These are phyloP conservation scores for Fusarium coicis DNA, from an alignment of 2,329 filamentous ascomycete genomes.

Conservation along the genomic window DNA sequence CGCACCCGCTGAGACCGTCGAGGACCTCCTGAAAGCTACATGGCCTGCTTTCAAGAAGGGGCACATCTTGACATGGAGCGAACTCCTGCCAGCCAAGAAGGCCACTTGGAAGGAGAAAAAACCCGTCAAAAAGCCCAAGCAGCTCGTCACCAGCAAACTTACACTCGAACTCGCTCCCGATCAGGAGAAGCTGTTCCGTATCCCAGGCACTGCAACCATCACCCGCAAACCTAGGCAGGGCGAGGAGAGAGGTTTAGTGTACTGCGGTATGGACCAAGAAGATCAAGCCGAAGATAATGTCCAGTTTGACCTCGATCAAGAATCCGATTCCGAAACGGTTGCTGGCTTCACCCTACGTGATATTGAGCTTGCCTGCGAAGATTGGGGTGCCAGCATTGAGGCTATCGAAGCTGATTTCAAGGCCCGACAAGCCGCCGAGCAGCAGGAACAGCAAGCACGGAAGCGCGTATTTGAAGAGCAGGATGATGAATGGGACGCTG, in stretches of 20 bases:
- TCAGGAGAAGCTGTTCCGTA: constrained; percentile 85
- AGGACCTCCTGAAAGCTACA: constrained; percentile 80
- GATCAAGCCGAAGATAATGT: constrained; percentile 50
- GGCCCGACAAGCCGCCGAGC: constrained; percentile 46
- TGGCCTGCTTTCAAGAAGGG: constrained; percentile 86
- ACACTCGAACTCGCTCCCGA: constrained; percentile 87
- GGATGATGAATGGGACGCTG: constrained; percentile 72
- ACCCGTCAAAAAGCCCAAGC: constrained; percentile 81
- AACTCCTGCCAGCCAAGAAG: constrained; percentile 83
- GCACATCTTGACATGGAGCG: constrained; percentile 80
- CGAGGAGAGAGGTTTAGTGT: constrained; percentile 62
- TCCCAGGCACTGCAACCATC: constrained; percentile 69
- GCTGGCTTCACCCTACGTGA: constrained; percentile 83
- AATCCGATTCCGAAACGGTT: constrained; percentile 71
- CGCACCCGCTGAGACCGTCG: constrained; percentile 75
- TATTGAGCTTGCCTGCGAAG: constrained; percentile 84
- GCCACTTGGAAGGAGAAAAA: constrained; percentile 83
- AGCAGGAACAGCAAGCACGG: constrained; percentile 45
- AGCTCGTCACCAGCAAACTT: constrained; percentile 86
- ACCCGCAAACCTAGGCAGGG: constrained; percentile 67
- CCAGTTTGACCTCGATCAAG: constrained; percentile 61
- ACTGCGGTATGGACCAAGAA: constrained; percentile 54
- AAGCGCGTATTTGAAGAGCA: constrained; percentile 53
- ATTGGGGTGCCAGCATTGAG: constrained; percentile 78
- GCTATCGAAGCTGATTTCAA: constrained; percentile 55